phyloP scores from a whole-genome alignment of 2,329 filamentous ascomycete genomes.

The Pseudogymnoascus sp. region DNA sequence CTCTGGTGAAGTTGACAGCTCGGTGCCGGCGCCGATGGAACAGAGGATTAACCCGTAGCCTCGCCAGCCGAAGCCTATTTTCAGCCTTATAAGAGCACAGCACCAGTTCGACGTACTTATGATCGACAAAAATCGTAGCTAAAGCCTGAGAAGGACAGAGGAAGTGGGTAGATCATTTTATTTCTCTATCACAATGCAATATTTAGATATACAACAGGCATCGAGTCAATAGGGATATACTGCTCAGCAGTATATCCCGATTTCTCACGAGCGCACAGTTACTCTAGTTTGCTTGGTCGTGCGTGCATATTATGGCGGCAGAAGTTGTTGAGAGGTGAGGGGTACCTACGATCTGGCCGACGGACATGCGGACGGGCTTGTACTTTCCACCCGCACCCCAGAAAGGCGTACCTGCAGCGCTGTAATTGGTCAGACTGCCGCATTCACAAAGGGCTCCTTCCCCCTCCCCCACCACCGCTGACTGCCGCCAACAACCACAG shows the following conservation, averaged over 20 bases:
- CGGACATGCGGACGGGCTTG: neutral
- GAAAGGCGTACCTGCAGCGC: neutral
- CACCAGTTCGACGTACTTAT: neutral
- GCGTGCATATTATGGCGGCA: neutral
- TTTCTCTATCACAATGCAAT: neutral
- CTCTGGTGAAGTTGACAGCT: neutral
- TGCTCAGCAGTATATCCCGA: neutral
- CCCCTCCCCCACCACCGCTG: neutral
- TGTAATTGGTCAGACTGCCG: neutral
- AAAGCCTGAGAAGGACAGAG: neutral
- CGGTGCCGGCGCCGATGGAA: neutral
- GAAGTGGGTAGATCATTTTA: neutral
- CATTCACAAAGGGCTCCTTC: slow-evolving; percentile 2
- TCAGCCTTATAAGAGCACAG: slow-evolving; percentile 6
- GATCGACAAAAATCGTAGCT: neutral
- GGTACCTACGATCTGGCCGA: neutral
- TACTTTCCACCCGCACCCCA: neutral
- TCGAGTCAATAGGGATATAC: neutral
- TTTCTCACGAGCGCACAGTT: too few relatives aligned
- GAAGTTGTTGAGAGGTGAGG: neutral
- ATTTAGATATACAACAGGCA: neutral
- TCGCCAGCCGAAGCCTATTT: slow-evolving; percentile 3
- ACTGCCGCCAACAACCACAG: neutral
- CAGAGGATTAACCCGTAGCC: neutral
- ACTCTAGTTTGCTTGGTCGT: neutral